phyloP scores from a whole-genome alignment of 2,329 filamentous ascomycete genomes.

The Sclerotinia spermophila region DNA sequence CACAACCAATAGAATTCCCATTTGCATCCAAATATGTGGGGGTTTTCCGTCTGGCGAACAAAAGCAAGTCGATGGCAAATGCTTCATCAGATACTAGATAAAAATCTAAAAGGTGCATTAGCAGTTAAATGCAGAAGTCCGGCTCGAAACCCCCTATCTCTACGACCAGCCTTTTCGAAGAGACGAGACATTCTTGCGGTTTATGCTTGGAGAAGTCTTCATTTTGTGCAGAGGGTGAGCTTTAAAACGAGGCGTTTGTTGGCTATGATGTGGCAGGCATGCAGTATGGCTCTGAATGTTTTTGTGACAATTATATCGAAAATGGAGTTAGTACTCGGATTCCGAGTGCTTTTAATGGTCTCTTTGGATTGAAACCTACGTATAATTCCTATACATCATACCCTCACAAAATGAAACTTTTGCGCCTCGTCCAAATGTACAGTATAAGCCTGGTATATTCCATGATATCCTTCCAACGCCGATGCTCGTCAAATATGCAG shows the following conservation, averaged over 20 bases:
- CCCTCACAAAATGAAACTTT: neutral
- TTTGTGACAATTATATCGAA: constrained; percentile 33
- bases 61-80: neutral
- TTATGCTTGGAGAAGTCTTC: too few relatives aligned
- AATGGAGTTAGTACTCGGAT: too few relatives aligned
- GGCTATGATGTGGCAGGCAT: constrained; percentile 29
- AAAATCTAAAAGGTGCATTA: too few relatives aligned
- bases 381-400: neutral
- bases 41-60: too few relatives aligned
- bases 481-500: neutral
- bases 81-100: neutral
- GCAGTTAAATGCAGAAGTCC: too few relatives aligned
- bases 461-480: constrained; percentile 1
- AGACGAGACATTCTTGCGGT: too few relatives aligned
- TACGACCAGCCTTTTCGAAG: too few relatives aligned
- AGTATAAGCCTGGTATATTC: constrained; percentile 8
- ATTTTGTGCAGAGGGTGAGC: too few relatives aligned
- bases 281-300: constrained; percentile 26
- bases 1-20: neutral
- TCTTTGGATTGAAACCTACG: too few relatives aligned
- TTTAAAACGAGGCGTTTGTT: too few relatives aligned
- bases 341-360: too few relatives aligned
- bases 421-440: neutral
- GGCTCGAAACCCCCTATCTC: too few relatives aligned
- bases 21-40: neutral